phyloP scores from a whole-genome alignment of 2,329 filamentous ascomycete genomes.

The Paecilomyces dactylethromorphus region DNA sequence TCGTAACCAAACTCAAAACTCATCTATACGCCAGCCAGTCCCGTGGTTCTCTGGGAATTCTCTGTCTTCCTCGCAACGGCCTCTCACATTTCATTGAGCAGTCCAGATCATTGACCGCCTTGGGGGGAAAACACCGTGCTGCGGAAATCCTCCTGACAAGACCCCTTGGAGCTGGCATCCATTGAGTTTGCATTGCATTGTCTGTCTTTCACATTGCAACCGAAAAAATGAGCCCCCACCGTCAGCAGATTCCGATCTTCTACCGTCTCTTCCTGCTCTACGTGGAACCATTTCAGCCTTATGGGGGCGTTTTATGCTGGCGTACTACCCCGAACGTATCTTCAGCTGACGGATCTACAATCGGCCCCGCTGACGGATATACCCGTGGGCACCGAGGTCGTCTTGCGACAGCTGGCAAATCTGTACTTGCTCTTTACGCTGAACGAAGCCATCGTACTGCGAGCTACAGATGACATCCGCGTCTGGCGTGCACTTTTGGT shows the following conservation, averaged over 20 bases:
- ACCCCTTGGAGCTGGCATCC: background rate
- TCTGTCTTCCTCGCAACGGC: background rate
- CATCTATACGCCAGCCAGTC: background rate
- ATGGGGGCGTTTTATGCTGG: slow-evolving; percentile 49
- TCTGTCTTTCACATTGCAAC: background rate
- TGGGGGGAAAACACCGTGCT: background rate
- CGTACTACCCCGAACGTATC: slow-evolving; percentile 50
- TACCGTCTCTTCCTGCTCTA: slow-evolving; percentile 68
- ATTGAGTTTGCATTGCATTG: background rate
- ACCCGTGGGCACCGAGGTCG: slow-evolving; percentile 58
- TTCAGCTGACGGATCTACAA: slow-evolving; percentile 55
- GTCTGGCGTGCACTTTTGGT: slow-evolving; percentile 66
- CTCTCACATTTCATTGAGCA: background rate
- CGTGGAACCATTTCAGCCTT: slow-evolving; percentile 57
- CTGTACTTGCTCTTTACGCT: slow-evolving; percentile 71
- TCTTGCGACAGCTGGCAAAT: slow-evolving; percentile 69
- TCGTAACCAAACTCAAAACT: background rate
- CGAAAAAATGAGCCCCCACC: background rate
- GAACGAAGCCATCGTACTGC: slow-evolving; percentile 69
- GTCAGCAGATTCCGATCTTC: background rate
- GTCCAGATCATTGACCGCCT: background rate
- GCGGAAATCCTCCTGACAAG: background rate
- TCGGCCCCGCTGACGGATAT: slow-evolving; percentile 43
- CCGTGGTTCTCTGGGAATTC: background rate
- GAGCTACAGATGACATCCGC: slow-evolving; percentile 58